These are phyloP conservation scores for Candida pseudoviswanathii DNA, from an alignment of 1,139 yeast species.

Conservation along the genomic window DNA sequence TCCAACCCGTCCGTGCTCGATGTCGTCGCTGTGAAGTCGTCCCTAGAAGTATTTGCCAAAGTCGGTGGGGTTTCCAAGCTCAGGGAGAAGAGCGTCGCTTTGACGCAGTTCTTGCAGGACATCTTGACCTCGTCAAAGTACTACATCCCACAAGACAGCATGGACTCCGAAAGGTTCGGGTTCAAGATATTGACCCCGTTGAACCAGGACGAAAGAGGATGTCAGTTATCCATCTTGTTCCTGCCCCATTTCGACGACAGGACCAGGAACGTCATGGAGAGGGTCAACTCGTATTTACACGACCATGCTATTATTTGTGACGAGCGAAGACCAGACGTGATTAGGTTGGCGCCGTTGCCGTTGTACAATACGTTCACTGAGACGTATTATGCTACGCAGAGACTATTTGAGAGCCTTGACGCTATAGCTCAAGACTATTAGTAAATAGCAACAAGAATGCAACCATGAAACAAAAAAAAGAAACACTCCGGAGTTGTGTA, in stretches of 20 bases:
- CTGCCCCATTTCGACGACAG: conserved; percentile 48
- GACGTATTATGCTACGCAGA: conserved; percentile 47
- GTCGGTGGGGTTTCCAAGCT: conserved; percentile 67
- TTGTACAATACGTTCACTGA: conserved; percentile 78
- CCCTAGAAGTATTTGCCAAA: conserved; percentile 60
- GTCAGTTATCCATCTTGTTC: conserved; percentile 77
- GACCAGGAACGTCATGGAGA: conserved; percentile 58
- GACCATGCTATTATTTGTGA: conserved; percentile 75
- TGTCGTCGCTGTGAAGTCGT: conserved; percentile 68
- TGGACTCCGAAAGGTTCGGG: conserved; percentile 30
- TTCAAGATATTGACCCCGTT: conserved; percentile 77
- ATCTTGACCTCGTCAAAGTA: conserved; percentile 46
- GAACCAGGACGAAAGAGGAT: conserved; percentile 62
- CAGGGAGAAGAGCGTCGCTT: conserved; percentile 54
- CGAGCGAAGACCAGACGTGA: conserved; percentile 86
- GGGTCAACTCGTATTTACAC: conserved; percentile 52
- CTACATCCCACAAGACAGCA: conserved; percentile 37
- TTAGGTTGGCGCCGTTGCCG: conserved; percentile 82
- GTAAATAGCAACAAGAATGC: conserved; percentile 4
- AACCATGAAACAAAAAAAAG: no score
- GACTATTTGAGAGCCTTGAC: conserved; percentile 45
- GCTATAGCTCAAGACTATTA: conserved; percentile 13
- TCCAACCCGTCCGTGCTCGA: conserved; percentile 92
- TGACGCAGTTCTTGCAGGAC: conserved; percentile 61
- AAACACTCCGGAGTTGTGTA: no score